Percentiles rank a stretch among this genome's conserved stretches.
phyloP scores from a whole-genome alignment of 2,329 filamentous ascomycete genomes.

The Amylocarpus encephaloides region DNA sequence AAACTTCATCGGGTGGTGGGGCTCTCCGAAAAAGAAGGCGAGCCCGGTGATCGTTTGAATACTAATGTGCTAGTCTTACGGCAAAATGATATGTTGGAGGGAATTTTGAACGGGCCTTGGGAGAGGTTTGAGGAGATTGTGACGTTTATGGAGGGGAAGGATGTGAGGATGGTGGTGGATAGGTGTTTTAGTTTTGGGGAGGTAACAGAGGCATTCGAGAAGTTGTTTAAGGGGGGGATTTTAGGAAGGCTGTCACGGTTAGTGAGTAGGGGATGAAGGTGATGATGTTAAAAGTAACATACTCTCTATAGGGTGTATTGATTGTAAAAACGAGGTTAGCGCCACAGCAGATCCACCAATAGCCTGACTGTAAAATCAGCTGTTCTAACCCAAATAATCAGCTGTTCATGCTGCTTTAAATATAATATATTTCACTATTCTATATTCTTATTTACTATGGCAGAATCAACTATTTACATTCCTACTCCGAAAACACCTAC shows the following conservation, averaged over 20 bases:
- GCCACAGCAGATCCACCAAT: too few species aligned
- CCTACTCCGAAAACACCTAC: too few species aligned
- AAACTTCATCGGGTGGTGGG: slow-evolving; percentile 46
- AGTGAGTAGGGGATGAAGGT: too few species aligned
- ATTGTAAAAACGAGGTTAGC: too few species aligned
- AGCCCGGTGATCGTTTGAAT: slow-evolving; percentile 47
- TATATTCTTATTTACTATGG: too few species aligned
- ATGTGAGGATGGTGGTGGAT: slow-evolving; percentile 43
- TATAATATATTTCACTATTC: too few species aligned
- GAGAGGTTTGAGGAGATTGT: slow-evolving; percentile 50
- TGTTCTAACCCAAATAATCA: too few species aligned
- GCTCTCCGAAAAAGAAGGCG: slow-evolving; percentile 48
- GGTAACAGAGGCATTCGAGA: slow-evolving; percentile 40
- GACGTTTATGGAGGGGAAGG: slow-evolving; percentile 38
- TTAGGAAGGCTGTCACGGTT: slow-evolving; percentile 39
- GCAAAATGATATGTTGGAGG: slow-evolving; percentile 41
- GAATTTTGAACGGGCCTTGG: slow-evolving; percentile 57
- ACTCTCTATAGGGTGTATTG: too few species aligned
- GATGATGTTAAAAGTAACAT: too few species aligned
- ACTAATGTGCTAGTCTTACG: slow-evolving; percentile 50
- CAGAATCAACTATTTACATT: too few species aligned
- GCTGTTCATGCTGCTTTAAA: too few species aligned
- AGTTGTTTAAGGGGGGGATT: slow-evolving; percentile 42
- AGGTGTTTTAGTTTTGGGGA: slow-evolving; percentile 42
- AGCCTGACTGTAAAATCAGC: too few species aligned